Base-by-base conservation (phyloP, 257 asterid genomes). In the Solanum okadae region DNA sequence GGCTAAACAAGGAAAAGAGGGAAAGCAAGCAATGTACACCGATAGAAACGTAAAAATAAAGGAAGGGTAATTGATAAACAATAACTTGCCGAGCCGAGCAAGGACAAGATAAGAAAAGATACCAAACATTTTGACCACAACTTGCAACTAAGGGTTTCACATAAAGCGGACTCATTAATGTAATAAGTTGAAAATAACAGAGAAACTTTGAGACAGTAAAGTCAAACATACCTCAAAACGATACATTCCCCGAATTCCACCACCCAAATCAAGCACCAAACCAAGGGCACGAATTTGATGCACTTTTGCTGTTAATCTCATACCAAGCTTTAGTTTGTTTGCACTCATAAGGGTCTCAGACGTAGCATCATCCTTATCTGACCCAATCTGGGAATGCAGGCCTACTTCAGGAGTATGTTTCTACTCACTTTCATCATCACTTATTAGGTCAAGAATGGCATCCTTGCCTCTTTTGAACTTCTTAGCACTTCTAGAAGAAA, bases 241-340 rank as follows among this genome's bases (percentile, higher is more conserved):
- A 89, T 93, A 93, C 98, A 96, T 96, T 75, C 98, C 99, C 81
- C 91, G 97, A 46, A 96, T 34, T 49, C 91, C 98, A 81, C 95
- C 93, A 79, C 98, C 98, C 93, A 96, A 93, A 87, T 97, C 98
- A 40, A 97, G 98, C 90, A 97, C 99, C 65, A 97, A 91, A 83
- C 98, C 99, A 8, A 82, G 98, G 77, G 95, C 91, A 82, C 98
- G 98, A 84, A 94, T 90, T 92, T 95, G 96, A 89, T 93, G 95
- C 90, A 97, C 98, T 92, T 94, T 97, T 63, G 96, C 94, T 9
- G 91, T 93, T 90, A 97, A 83, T 89, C 91, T 90, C 93, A 73
- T 91, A 87, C 98, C 99, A 68, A 97, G 88, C 94, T 94, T 95
- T 93, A 97, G 91, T 44, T 88, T 93, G 84, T 93, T 95, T 6